Conservation (phyloP, 345 rosid species). For the Aethionema arabicum region DNA sequence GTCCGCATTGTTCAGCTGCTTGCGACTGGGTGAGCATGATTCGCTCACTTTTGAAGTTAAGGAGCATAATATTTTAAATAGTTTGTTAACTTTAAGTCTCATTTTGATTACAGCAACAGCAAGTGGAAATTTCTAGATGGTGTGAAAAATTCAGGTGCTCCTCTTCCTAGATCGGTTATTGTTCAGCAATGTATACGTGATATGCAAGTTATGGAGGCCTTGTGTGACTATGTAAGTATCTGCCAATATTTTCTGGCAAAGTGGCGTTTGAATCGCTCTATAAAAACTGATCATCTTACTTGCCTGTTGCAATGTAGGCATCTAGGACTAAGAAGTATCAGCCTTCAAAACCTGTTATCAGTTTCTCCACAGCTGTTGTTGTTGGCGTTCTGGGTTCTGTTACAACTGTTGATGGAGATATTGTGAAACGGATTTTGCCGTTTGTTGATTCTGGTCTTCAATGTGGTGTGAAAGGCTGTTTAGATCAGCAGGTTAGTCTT, state of each 20-base stretch:
- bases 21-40: conserved; percentile 56
- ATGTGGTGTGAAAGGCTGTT: conserved; percentile 48
- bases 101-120: conserved; percentile 52
- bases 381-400: conserved; percentile 71
- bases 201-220: conserved; percentile 71
- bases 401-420: conserved; percentile 54
- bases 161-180: conserved; percentile 73
- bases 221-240: conserved; percentile 80
- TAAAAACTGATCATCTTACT: conserved; percentile 16
- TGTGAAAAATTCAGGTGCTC: conserved; percentile 82
- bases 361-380: conserved; percentile 82
- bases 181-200: conserved; percentile 92
- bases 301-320: conserved; percentile 48
- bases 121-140: conserved; percentile 92
- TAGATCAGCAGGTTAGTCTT: conserved; percentile 76
- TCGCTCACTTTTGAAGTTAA: not conserved
- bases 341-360: conserved; percentile 57
- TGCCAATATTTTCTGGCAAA: not conserved
- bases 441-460: conserved; percentile 77
- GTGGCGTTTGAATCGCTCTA: conserved; percentile 12
- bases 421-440: conserved; percentile 74
- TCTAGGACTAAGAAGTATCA: conserved; percentile 66
- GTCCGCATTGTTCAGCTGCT: conserved; percentile 79
- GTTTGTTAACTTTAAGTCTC: conserved; percentile 22
- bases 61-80: not conserved